Conservation (phyloP, 2,329 filamentous ascomycete species). For the Fusarium piperis region DNA sequence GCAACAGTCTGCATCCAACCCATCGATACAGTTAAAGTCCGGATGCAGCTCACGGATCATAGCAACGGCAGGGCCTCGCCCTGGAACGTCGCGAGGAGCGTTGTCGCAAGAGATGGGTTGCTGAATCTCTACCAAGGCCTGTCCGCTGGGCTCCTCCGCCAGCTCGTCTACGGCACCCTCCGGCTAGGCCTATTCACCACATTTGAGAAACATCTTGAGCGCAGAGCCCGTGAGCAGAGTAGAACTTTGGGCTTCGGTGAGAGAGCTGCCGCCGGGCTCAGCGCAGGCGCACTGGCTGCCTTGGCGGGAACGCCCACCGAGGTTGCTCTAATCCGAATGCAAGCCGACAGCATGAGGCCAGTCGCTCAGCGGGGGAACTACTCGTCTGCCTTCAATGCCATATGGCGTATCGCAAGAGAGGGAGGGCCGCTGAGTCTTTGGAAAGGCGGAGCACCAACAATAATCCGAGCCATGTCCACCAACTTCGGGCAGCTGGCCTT, state of each 20-base stretch:
- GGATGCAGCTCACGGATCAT: constrained; percentile 74
- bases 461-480: constrained; percentile 32
- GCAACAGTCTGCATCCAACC: constrained; percentile 74
- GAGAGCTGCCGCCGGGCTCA: constrained; percentile 70
- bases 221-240: constrained; percentile 62
- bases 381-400: constrained; percentile 17
- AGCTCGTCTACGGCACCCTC: constrained; percentile 77
- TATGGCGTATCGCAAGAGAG: constrained; percentile 15
- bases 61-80: constrained; percentile 56
- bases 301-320: constrained; percentile 62
- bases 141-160: constrained; percentile 72
- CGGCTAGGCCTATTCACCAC: constrained; percentile 77
- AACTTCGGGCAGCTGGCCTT: constrained; percentile 36
- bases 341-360: constrained; percentile 42
- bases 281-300: constrained; percentile 73
- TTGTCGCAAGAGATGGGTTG: constrained; percentile 54
- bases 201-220: constrained; percentile 67
- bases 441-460: constrained; percentile 24
- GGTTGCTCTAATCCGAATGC: constrained; percentile 41
- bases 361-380: constrained; percentile 24
- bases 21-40: constrained; percentile 79
- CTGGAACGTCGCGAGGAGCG: background rate
- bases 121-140: constrained; percentile 75
- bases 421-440: constrained; percentile 27
- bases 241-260: constrained; percentile 64